These are phyloP conservation scores for Suillus sp. DNA, from an alignment of 768 basidiomycete genomes.

Conservation along the genomic window DNA sequence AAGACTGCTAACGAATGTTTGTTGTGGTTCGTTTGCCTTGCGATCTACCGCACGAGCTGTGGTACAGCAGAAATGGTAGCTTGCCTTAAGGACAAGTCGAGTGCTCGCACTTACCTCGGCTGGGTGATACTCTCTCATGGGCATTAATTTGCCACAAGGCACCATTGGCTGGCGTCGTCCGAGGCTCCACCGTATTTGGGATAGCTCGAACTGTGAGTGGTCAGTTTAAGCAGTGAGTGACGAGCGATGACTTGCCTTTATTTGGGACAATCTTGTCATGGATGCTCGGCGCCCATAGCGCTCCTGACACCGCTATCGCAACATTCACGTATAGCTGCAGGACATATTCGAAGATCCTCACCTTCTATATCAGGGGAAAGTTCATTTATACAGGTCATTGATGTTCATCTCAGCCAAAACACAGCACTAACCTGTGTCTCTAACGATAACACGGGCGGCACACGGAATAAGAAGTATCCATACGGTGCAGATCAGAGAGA, in stretches of 20 bases:
- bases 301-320: neutral
- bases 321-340: neutral
- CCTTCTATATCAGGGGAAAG: constrained; percentile 4
- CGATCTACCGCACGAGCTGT: neutral
- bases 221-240: neutral
- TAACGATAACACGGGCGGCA: neutral
- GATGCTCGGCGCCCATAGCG: neutral
- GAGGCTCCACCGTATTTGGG: neutral
- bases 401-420: neutral
- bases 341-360: neutral
- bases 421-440: constrained; percentile 4
- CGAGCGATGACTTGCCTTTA: neutral
- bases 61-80: constrained; percentile 2
- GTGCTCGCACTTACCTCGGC: constrained; percentile 6
- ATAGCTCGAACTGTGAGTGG: neutral
- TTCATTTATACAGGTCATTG: constrained; percentile 2
- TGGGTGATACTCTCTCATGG: constrained; percentile 1
- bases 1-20: neutral
- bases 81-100: too few relatives aligned
- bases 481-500: neutral
- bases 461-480: neutral
- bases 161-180: neutral
- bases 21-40: neutral
- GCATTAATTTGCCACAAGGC: neutral
- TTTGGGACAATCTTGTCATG: neutral